phyloP scores from a whole-genome alignment of 2,329 filamentous ascomycete species.

The Neurospora sp. region DNA sequence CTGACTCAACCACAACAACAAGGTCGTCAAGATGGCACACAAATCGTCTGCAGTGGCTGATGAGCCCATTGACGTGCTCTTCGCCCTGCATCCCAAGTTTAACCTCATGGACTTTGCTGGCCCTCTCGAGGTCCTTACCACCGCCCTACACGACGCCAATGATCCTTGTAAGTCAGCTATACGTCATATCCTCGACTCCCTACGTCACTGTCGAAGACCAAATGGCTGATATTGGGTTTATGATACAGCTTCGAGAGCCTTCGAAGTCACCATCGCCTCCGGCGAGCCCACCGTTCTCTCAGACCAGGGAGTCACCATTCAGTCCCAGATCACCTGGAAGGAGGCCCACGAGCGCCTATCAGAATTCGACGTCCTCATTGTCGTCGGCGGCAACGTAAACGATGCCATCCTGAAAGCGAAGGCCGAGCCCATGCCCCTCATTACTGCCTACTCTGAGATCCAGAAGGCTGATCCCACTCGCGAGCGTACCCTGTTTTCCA shows the following conservation, averaged over 20 bases:
- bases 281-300: conserved; percentile 46
- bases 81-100: conserved; percentile 52
- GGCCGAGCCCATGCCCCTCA: conserved; percentile 58
- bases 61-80: conserved; percentile 50
- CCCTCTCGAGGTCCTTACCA: conserved; percentile 41
- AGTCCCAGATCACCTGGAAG: conserved; percentile 67
- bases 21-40: conserved; percentile 38
- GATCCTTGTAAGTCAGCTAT: conserved; percentile 37
- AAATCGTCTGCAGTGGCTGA: conserved; percentile 51
- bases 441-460: conserved; percentile 67
- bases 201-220: neutral
- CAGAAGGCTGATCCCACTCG: conserved; percentile 70
- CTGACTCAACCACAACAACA: neutral
- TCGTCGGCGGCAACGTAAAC: conserved; percentile 58
- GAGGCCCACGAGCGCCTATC: conserved; percentile 65
- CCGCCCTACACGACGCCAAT: conserved; percentile 42
- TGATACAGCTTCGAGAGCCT: conserved; percentile 41
- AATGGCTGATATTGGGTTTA: conserved; percentile 6
- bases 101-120: conserved; percentile 50
- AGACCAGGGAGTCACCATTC: conserved; percentile 57
- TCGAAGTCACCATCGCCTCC: conserved; percentile 47
- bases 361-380: conserved; percentile 70
- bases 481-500: conserved; percentile 71
- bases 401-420: conserved; percentile 57
- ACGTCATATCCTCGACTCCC: neutral